Base-by-base conservation (phyloP, 192 early-diverging fungal genomes). In the Coemansia sp. region DNA sequence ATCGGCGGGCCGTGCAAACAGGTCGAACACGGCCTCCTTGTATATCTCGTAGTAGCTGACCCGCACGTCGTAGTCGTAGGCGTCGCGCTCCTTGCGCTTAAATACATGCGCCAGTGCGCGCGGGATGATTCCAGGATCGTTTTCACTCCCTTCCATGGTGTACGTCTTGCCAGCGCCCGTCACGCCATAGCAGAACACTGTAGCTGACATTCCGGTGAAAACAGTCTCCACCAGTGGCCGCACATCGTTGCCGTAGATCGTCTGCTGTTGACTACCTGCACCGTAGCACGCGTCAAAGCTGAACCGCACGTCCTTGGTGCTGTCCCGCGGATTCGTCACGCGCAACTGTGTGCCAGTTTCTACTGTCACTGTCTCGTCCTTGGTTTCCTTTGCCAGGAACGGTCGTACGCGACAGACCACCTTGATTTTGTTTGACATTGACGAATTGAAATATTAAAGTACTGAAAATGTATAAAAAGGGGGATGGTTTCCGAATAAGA, bases 41-140 rank as follows among this genome's bases (percentile, higher is more conserved):
- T 89, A 86, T 50, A 89, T 88, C 75, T 89, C 88, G 59, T 82
- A 87, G 58, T 85, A 88, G 27, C 86, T 83, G 17, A 87, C 53
- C 1, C 68, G 57, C 8, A 87, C 66, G 25, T 77, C 70, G 53
- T 77, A 73, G 59, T 77, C 79, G 13, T 25, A 38, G 1, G 74
- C 55, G 36, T 82, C 75, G n/a, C 50, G 72, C 22, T 68, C n/a
- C 47, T 75, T 58, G 60, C 66, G 70, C 61, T 68, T 70, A 56
- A 89, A 87, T 29, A 89, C 68, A 29, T 79, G 79, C 55, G 81
- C 67, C 2, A 85, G 59, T 3, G 85, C 80, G 25, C 84, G 77
- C 3, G 85, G 84, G 36, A 89, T 84, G 8, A 89, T 86, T 2
- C 88, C 88, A 0, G 84, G 88, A 8, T 86, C 72, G 1, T 50